Percentiles rank a stretch among this genome's conserved stretches.
These are phyloP conservation scores for Yueomyces sp. DNA, from an alignment of 1,139 yeast genomes.

Conservation along the genomic window DNA sequence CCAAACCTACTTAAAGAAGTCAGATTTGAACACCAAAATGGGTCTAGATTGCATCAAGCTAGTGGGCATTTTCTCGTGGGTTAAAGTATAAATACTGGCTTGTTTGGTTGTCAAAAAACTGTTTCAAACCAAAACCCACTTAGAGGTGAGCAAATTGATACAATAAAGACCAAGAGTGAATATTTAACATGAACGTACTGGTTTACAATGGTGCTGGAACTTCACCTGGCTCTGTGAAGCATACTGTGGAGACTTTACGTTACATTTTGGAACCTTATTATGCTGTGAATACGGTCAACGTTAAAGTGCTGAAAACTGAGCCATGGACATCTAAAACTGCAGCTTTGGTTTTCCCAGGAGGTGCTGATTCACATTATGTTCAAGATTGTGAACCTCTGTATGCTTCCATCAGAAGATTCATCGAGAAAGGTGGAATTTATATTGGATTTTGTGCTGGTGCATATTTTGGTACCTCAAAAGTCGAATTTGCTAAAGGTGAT, in stretches of 20 bases:
- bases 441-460: slow-evolving; percentile 97
- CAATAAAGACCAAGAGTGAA: too few species aligned
- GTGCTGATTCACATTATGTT: slow-evolving; percentile 77
- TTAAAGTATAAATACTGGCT: too few species aligned
- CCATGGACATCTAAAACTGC: slow-evolving; percentile 85
- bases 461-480: slow-evolving; percentile 61
- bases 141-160: too few species aligned
- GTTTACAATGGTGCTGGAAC: slow-evolving; percentile 61
- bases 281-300: slow-evolving; percentile 66
- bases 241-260: slow-evolving; percentile 65
- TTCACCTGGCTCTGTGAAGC: slow-evolving; percentile 75
- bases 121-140: too few species aligned
- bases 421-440: slow-evolving; percentile 66
- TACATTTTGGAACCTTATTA: slow-evolving; percentile 74
- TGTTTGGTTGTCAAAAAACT: too few species aligned
- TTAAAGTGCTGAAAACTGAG: slow-evolving; percentile 51
- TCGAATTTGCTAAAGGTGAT: slow-evolving; percentile 76
- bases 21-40: too few species aligned
- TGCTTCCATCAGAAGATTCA: slow-evolving; percentile 57
- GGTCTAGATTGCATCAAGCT: too few species aligned
- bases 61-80: too few species aligned
- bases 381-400: slow-evolving; percentile 46
- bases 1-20: too few species aligned
- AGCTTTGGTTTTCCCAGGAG: slow-evolving; percentile 83
- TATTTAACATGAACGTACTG: slow-evolving; percentile 19